Percentiles rank a stretch among this genome's conserved stretches.
Evolutionary conservation across 805 yeast species (phyloP).

Genomic region (Candida stauntonica): DNA sequence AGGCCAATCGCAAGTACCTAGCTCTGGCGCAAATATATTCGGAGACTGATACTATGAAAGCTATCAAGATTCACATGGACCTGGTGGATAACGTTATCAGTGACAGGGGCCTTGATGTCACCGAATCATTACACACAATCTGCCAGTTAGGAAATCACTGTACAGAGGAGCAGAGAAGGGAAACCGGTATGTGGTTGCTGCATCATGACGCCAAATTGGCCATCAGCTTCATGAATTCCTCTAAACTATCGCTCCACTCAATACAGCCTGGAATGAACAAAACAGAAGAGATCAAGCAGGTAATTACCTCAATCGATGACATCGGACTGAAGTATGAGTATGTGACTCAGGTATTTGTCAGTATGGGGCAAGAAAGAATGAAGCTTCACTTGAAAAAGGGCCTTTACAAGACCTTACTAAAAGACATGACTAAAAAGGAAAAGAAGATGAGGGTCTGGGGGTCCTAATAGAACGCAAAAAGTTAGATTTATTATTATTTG

Average conservation of each 20-base stretch:
- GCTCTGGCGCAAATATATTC: slow-evolving; percentile 14
- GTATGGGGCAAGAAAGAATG: slow-evolving; percentile 20
- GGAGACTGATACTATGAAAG: slow-evolving; percentile 5
- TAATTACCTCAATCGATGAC: slow-evolving; percentile 19
- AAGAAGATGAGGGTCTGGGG: slow-evolving; percentile 2
- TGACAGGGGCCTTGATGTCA: slow-evolving; percentile 6
- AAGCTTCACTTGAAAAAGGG: slow-evolving; percentile 13
- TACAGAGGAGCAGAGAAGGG: slow-evolving; percentile 13
- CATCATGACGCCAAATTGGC: slow-evolving; percentile 21
- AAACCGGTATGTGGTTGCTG: slow-evolving; percentile 21
- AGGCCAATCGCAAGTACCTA: slow-evolving; percentile 8
- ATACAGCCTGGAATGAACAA: slow-evolving; percentile 10
- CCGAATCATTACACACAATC: slow-evolving; percentile 14
- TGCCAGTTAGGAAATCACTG: slow-evolving; percentile 10
- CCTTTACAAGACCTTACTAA: slow-evolving; percentile 15
- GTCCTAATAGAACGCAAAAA: not conserved
- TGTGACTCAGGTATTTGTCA: slow-evolving; percentile 19
- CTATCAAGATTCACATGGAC: slow-evolving; percentile 8
- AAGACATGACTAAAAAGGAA: slow-evolving; percentile 4
- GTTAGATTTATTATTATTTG: not conserved
- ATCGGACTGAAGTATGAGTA: slow-evolving; percentile 17
- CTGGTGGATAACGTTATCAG: slow-evolving; percentile 16
- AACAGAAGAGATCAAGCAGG: slow-evolving; percentile 16
- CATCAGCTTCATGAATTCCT: slow-evolving; percentile 19
- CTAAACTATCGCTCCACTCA: slow-evolving; percentile 11